phyloP scores from a whole-genome alignment of 2,329 filamentous ascomycete species.

The Westerdykella ornata region DNA sequence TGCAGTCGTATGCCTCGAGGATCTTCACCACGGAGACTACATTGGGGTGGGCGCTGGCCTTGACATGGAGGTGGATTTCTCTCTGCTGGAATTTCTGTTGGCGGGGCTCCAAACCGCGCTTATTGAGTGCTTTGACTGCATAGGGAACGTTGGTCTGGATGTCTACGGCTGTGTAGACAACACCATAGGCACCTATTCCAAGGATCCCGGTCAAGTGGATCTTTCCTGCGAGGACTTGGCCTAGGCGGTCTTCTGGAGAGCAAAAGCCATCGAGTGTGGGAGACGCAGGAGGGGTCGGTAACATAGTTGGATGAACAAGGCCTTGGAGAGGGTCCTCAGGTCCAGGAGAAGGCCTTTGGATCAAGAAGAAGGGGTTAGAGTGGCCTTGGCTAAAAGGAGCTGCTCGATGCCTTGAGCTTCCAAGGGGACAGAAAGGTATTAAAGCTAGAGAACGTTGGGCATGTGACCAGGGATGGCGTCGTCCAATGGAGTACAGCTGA shows the following conservation, averaged over 20 bases:
- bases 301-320: conserved; percentile 35
- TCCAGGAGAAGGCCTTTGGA: conserved; percentile 39
- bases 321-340: conserved; percentile 28
- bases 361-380: conserved; percentile 15
- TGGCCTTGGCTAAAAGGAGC: conserved; percentile 5
- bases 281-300: conserved; percentile 47
- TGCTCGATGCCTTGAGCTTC: conserved; percentile 11
- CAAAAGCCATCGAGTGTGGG: conserved; percentile 41
- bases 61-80: conserved; percentile 86
- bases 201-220: conserved; percentile 79
- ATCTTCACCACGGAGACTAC: conserved; percentile 93
- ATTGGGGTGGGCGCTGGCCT: conserved; percentile 82
- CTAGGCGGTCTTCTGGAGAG: conserved; percentile 75
- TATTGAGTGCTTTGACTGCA: conserved; percentile 96
- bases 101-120: conserved; percentile 79
- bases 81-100: conserved; percentile 86
- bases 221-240: conserved; percentile 72
- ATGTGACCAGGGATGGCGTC: conserved; percentile 9
- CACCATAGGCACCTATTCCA: conserved; percentile 91
- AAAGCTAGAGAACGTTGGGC: conserved; percentile 10
- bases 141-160: conserved; percentile 74
- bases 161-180: conserved; percentile 86
- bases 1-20: conserved; percentile 84
- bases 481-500: conserved; percentile 6
- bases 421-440: conserved; percentile 12